These are phyloP conservation scores for Carex pumila DNA, from an alignment of 176 grass and related monocot species.

Conservation along the genomic window DNA sequence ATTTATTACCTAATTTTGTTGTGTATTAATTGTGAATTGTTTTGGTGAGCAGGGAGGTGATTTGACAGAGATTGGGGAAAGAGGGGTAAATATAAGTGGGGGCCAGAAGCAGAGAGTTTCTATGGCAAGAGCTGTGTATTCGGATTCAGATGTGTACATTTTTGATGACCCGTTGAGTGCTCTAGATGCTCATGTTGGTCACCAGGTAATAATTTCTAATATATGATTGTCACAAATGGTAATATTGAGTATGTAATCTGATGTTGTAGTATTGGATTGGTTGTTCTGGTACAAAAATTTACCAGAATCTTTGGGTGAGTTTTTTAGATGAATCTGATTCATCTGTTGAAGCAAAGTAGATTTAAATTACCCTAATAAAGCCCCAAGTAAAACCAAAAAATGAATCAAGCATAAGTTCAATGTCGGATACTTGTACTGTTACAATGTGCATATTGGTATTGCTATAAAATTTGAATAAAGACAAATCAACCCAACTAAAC, in stretches of 20 bases:
- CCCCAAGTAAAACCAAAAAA: neutral
- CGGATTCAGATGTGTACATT: slow-evolving; percentile 94
- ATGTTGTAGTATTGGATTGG: neutral
- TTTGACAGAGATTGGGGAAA: slow-evolving; percentile 98
- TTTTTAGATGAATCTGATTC: neutral
- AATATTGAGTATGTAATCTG: slow-evolving; percentile 1
- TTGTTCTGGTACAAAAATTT: neutral
- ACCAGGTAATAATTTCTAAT: slow-evolving; percentile 55
- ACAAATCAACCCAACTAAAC: neutral
- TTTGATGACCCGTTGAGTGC: slow-evolving; percentile 99
- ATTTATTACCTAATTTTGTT: neutral
- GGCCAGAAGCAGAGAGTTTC: slow-evolving; percentile 99
- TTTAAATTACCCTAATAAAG: neutral
- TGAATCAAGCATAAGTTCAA: too few relatives aligned
- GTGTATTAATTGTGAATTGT: neutral
- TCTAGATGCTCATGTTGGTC: slow-evolving; percentile 98
- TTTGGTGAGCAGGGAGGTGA: slow-evolving; percentile 65
- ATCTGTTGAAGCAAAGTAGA: neutral
- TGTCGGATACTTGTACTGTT: neutral
- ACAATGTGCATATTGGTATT: neutral
- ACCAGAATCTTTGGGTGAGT: too few relatives aligned
- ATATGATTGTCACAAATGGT: neutral
- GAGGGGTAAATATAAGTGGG: slow-evolving; percentile 98
- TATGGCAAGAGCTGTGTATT: slow-evolving; percentile 98
- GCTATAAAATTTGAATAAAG: neutral